phyloP scores from a whole-genome alignment of 495 filamentous ascomycete species.

The Penicillium ucsense region DNA sequence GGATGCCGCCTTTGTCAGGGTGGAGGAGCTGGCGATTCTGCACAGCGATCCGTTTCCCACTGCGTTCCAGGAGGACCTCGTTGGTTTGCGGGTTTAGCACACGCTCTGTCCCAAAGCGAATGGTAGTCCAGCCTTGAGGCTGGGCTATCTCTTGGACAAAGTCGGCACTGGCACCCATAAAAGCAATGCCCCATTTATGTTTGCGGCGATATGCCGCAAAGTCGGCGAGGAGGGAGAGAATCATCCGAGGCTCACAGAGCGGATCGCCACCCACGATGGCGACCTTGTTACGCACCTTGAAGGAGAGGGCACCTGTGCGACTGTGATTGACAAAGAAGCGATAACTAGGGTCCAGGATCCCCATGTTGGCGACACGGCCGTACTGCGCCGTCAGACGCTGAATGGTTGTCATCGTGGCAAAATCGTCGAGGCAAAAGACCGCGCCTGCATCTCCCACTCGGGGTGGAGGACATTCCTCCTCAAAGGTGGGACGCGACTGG shows the following conservation, averaged over 20 bases:
- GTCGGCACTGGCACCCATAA: constrained; percentile 27
- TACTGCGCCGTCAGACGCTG: constrained; percentile 21
- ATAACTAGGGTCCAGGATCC: constrained; percentile 35
- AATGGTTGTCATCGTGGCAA: constrained; percentile 21
- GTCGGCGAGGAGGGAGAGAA: constrained; percentile 21
- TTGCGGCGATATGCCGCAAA: constrained; percentile 25
- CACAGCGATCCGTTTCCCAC: constrained; percentile 27
- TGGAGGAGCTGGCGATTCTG: constrained; percentile 30
- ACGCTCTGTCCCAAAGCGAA: constrained; percentile 33
- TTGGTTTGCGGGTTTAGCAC: constrained; percentile 34
- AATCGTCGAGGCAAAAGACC: constrained; percentile 20
- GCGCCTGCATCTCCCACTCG: background rate
- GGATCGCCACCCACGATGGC: constrained; percentile 34
- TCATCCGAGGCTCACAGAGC: constrained; percentile 17
- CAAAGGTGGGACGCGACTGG: background rate
- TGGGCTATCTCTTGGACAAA: constrained; percentile 18
- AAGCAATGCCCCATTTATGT: constrained; percentile 22
- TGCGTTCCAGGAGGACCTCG: constrained; percentile 26
- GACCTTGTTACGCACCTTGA: constrained; percentile 27
- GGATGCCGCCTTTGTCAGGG: constrained; percentile 22
- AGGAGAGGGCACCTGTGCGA: constrained; percentile 27
- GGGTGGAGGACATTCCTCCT: background rate
- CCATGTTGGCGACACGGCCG: constrained; percentile 36
- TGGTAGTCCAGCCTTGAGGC: constrained; percentile 22
- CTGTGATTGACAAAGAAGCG: constrained; percentile 29